Evolutionary conservation across 1,139 yeast species (phyloP).

Genomic region (Scheffersomyces insectosa): DNA sequence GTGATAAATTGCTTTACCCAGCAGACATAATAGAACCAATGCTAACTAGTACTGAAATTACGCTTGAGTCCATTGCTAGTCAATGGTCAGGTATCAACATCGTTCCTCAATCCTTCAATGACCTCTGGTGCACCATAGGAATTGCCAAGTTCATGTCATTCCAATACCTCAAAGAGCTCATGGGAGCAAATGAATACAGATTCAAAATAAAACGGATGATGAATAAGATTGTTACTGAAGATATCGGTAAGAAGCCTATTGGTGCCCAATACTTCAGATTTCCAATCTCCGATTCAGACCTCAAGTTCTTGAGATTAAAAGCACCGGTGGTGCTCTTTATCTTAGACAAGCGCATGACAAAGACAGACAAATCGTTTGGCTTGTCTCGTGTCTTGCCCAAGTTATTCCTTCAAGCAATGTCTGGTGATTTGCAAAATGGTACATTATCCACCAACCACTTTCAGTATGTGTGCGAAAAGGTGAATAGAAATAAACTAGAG

Average conservation of each 20-base stretch:
- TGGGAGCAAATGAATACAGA: constrained; percentile 84
- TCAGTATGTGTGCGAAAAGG: constrained; percentile 90
- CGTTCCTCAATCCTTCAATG: constrained; percentile 76
- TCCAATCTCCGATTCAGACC: constrained; percentile 67
- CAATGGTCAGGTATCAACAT: constrained; percentile 97
- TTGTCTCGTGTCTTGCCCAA: constrained; percentile 89
- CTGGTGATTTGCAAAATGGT: constrained; percentile 87
- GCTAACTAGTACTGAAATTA: constrained; percentile 63
- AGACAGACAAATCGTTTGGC: constrained; percentile 93
- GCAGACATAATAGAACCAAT: constrained; percentile 80
- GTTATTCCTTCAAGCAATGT: constrained; percentile 89
- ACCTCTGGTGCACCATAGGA: constrained; percentile 91
- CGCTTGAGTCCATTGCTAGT: constrained; percentile 71
- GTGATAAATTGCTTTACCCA: constrained; percentile 69
- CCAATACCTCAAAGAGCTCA: constrained; percentile 64
- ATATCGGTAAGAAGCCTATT: constrained; percentile 80
- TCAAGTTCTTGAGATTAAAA: constrained; percentile 69
- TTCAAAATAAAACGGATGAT: constrained; percentile 65
- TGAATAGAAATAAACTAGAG: constrained; percentile 82
- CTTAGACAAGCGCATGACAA: constrained; percentile 89
- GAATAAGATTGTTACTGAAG: constrained; percentile 68
- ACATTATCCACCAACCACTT: constrained; percentile 79
- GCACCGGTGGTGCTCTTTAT: constrained; percentile 86
- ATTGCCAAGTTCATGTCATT: constrained; percentile 82
- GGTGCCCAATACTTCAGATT: constrained; percentile 65